Evolutionary conservation across 1,284 basidiomycete genomes (phyloP).

Genomic region (Flammula alnicola): DNA sequence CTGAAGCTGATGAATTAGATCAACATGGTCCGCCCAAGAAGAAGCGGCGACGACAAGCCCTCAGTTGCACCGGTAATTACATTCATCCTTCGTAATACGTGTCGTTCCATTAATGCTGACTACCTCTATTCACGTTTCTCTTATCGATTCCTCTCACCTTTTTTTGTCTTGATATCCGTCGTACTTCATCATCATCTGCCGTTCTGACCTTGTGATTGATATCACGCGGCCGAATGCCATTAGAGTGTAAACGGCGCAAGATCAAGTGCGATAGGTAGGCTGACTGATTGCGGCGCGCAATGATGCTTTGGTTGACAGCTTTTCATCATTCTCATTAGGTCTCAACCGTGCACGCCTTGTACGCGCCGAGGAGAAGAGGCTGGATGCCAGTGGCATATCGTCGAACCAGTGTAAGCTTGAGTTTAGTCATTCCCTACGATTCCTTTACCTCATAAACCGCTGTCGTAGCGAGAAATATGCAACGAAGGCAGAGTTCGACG

Average conservation of each 20-base stretch:
- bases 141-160: conserved; percentile 22
- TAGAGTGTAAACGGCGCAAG: conserved; percentile 55
- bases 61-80: conserved; percentile 76
- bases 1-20: conserved; percentile 53
- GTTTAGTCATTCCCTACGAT: conserved; percentile 14
- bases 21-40: conserved; percentile 67
- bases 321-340: conserved; percentile 32
- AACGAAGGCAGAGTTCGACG: conserved; percentile 50
- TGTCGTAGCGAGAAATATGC: conserved; percentile 50
- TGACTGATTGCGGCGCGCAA: conserved; percentile 20
- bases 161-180: conserved; percentile 12
- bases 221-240: conserved; percentile 26
- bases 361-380: conserved; percentile 51
- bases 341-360: conserved; percentile 52
- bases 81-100: conserved; percentile 19
- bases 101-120: conserved; percentile 17
- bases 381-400: conserved; percentile 54
- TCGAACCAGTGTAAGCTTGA: conserved; percentile 49
- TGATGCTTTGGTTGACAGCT: conserved; percentile 21
- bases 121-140: no score
- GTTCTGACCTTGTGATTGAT: conserved; percentile 27
- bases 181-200: conserved; percentile 18
- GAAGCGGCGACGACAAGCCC: conserved; percentile 72
- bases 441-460: conserved; percentile 20
- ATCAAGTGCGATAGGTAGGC: conserved; percentile 54